These are phyloP conservation scores for Kurtzmaniella quercitrusa DNA, from an alignment of 1,139 yeast genomes.

Conservation along the genomic window DNA sequence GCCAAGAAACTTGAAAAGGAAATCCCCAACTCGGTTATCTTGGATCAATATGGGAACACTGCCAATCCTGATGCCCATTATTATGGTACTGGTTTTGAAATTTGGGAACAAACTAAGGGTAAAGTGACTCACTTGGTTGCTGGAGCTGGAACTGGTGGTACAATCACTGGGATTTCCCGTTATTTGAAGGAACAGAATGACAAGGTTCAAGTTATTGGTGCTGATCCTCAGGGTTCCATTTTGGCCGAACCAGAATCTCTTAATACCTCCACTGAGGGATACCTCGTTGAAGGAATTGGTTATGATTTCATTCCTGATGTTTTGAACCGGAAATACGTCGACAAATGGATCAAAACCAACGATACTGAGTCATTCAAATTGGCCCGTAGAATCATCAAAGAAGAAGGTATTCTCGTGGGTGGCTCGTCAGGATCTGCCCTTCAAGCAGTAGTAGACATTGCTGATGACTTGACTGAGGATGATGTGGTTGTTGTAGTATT, in stretches of 20 bases:
- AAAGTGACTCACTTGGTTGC: constrained; percentile 74
- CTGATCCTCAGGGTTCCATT: constrained; percentile 86
- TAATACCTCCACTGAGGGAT: constrained; percentile 55
- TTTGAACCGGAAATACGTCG: constrained; percentile 61
- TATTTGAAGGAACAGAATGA: constrained; percentile 73
- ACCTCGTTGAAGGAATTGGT: constrained; percentile 90
- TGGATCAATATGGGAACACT: constrained; percentile 77
- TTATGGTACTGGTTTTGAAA: constrained; percentile 81
- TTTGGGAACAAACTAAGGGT: constrained; percentile 78
- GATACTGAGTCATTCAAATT: constrained; percentile 77
- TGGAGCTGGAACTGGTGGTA: constrained; percentile 92
- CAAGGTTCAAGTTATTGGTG: constrained; percentile 62
- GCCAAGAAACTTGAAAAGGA: constrained; percentile 79
- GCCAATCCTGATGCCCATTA: constrained; percentile 86
- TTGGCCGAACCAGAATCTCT: constrained; percentile 78
- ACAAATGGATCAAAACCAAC: constrained; percentile 83
- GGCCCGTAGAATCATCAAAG: constrained; percentile 78
- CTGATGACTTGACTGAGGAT: constrained; percentile 65
- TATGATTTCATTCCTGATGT: constrained; percentile 87
- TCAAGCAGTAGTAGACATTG: constrained; percentile 73
- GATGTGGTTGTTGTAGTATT: constrained; percentile 77
- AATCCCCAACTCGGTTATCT: constrained; percentile 79
- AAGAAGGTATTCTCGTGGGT: constrained; percentile 86
- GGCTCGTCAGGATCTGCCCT: constrained; percentile 86
- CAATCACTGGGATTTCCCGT: constrained; percentile 72